Evolutionary conservation across 2,329 filamentous ascomycete species (phyloP).

Genomic region (Exserohilum rostratum): DNA sequence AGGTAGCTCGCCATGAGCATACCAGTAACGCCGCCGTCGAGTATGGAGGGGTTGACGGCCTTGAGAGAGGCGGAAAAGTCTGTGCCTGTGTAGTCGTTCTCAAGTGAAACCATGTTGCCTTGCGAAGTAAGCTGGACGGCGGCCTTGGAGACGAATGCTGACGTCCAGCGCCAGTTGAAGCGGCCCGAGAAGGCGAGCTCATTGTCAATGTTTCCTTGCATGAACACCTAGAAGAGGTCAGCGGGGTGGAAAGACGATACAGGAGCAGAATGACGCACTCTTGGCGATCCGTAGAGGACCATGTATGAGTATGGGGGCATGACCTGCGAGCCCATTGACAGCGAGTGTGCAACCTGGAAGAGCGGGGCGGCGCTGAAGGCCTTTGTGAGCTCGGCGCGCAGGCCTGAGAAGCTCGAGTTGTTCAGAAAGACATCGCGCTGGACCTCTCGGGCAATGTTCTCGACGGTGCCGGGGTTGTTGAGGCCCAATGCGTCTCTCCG

Average conservation of each 20-base stretch:
- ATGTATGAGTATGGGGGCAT: conserved; percentile 95
- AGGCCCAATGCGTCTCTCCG: conserved; percentile 87
- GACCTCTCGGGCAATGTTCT: conserved; percentile 88
- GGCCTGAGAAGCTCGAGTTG: conserved; percentile 95
- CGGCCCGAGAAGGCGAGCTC: conserved; percentile 85
- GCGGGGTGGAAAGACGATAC: conserved; percentile 7
- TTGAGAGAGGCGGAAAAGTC: conserved; percentile 95
- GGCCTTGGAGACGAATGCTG: conserved; percentile 81
- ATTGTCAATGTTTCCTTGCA: conserved; percentile 94
- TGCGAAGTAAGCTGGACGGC: conserved; percentile 83
- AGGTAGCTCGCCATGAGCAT: conserved; percentile 97
- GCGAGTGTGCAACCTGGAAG: conserved; percentile 97
- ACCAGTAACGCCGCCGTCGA: conserved; percentile 91
- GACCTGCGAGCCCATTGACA: conserved; percentile 87
- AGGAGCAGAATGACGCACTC: conserved; percentile 63
- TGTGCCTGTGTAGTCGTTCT: conserved; percentile 91
- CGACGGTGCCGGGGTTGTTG: conserved; percentile 89
- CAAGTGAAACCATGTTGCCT: conserved; percentile 90
- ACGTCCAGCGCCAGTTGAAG: conserved; percentile 91
- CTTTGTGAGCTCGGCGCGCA: conserved; percentile 96
- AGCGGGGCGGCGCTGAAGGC: conserved; percentile 90
- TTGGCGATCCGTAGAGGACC: conserved; percentile 89
- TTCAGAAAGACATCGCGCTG: conserved; percentile 95
- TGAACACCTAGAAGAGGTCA: conserved; percentile 72
- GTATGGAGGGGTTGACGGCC: conserved; percentile 89